Evolutionary conservation across 208 protist species (phyloP).

Genomic region (Acanthamoeba sp.): DNA sequence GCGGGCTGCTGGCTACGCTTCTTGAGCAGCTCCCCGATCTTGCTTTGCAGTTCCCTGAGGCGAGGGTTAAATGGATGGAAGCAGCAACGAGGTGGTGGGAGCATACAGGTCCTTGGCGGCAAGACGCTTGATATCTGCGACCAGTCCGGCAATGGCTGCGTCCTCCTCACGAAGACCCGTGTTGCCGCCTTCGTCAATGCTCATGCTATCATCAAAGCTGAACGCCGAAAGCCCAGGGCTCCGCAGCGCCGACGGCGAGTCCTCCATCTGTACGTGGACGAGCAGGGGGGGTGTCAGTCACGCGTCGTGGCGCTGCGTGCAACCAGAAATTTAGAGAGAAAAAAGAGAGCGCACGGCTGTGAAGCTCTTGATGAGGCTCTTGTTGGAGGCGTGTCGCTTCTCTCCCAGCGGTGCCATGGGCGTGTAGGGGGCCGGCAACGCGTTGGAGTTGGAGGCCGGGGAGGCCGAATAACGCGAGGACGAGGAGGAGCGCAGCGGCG

Average conservation of each 20-base stretch:
- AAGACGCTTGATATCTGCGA: neutral
- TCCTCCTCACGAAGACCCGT: neutral
- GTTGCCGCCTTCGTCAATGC: neutral
- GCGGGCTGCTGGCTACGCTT: neutral
- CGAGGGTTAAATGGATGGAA: neutral
- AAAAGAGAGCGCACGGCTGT: neutral
- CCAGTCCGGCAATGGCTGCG: neutral
- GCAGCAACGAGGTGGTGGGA: neutral
- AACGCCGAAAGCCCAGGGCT: neutral
- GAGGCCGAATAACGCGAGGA: neutral
- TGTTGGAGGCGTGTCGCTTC: slow-evolving; percentile 3
- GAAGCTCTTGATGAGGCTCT: slow-evolving; percentile 8
- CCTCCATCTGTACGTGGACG: neutral
- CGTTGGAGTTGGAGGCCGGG: neutral
- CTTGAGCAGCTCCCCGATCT: neutral
- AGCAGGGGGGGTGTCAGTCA: neutral
- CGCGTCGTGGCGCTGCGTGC: neutral
- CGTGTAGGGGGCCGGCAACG: neutral
- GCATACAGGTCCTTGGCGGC: neutral
- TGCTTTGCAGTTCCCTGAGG: neutral
- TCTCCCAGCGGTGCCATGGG: neutral
- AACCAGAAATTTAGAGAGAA: neutral
- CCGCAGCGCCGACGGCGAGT: neutral
- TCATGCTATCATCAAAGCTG: neutral
- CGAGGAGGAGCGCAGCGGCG: too few relatives aligned